Evolutionary conservation across 768 basidiomycete genomes (phyloP), one percentile per base, ranked within the genome.

Genomic region (Pleurotus cornucopiae): DNA sequence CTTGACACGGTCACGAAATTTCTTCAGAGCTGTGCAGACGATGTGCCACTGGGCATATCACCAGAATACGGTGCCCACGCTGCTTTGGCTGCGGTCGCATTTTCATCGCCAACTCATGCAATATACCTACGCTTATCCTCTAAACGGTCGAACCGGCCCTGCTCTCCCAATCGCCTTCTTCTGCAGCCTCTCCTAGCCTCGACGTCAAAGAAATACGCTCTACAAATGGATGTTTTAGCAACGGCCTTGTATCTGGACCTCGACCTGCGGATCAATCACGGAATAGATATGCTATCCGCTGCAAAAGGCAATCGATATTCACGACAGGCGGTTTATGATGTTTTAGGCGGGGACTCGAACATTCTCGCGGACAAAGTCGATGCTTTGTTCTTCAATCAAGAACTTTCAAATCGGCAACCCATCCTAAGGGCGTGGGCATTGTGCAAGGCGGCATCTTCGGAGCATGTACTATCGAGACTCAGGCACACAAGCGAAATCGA

Each of bases 401-500:
- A 73, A 54, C 53, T 54, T 2, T 54, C 59, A 6, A 55, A 18
- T 16, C 57, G 63, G 5, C 49, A 62, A n/a, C 66, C 68, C 12
- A 78, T 76, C 0, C 54, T 74, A 14, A 72, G 71, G 55, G 77
- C 81, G 5, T 82, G 79, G 80, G 69, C 68, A 1, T 75, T 78
- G 5, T 75, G 68, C 60, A 67, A 66, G 21, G 71, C 73, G 7
- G 61, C 2, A 11, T 71, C 7, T 53, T 34, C 30, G 30, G 30
- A 34, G 30, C 30, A 11, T 34, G 9, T 34, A 34, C 30, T 34
- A 34, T 34, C 30, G 11, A 34, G 11, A 34, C 30, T 34, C 11
- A 7, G 30, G 30, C 30, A 34, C 62, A 4, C 1, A 57, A 18
- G 62, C 6, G 57, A 56, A 34, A 69, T 75, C 44, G 60, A 71